phyloP scores from a whole-genome alignment of 2,329 filamentous ascomycete species.

The Trichoderma harzianum region DNA sequence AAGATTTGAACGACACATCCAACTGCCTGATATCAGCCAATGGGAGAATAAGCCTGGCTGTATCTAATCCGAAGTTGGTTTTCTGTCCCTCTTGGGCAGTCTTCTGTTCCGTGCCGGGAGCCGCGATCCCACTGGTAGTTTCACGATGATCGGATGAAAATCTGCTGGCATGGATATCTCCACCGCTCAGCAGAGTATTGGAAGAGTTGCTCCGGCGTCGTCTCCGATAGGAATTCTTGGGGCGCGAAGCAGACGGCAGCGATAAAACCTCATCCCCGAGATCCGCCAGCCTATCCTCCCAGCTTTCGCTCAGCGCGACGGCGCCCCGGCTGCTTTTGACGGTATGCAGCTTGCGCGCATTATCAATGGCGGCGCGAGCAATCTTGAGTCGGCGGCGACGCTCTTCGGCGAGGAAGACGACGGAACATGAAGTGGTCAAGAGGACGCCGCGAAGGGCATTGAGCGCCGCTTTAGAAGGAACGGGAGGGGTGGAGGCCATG shows the following conservation, averaged over 20 bases:
- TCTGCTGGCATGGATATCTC: neutral
- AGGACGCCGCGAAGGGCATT: conserved; percentile 54
- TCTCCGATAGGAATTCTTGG: conserved; percentile 30
- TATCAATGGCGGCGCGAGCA: conserved; percentile 48
- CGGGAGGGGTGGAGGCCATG: conserved; percentile 47
- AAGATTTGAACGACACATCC: neutral
- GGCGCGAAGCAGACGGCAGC: conserved; percentile 18
- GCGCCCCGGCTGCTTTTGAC: conserved; percentile 32
- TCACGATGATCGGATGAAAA: neutral
- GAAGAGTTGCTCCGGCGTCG: conserved; percentile 23
- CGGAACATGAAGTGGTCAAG: conserved; percentile 55
- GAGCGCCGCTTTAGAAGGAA: conserved; percentile 54
- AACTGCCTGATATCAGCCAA: neutral
- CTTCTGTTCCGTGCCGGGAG: neutral
- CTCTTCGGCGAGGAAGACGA: conserved; percentile 54
- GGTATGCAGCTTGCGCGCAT: conserved; percentile 50
- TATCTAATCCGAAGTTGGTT: neutral
- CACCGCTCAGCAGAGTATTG: neutral
- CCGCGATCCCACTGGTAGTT: neutral
- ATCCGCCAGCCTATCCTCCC: conserved; percentile 22
- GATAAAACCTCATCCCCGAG: conserved; percentile 28
- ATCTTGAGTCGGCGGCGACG: conserved; percentile 53
- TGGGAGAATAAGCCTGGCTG: neutral
- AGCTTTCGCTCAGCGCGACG: conserved; percentile 28
- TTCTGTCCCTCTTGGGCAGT: neutral